Conservation (phyloP, 2,329 filamentous ascomycete species). For the Fusarium pilosicola region DNA sequence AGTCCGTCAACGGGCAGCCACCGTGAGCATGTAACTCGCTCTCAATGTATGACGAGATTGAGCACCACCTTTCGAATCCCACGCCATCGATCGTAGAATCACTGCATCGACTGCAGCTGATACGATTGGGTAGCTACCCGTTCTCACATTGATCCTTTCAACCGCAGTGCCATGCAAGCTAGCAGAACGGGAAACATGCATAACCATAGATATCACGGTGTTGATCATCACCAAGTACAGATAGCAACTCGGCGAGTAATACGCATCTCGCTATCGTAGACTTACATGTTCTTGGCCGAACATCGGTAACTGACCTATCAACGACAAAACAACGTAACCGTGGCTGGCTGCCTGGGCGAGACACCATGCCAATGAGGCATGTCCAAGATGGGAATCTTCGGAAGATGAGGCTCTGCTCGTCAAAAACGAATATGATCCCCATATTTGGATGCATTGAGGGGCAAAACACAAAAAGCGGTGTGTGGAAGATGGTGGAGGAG, state of each 20-base stretch:
- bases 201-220: background rate
- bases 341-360: background rate
- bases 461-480: constrained; percentile 42
- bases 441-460: constrained; percentile 8
- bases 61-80: constrained; percentile 2
- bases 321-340: constrained; percentile 3
- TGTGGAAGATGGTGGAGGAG: constrained; percentile 38
- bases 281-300: background rate
- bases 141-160: constrained; percentile 3
- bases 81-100: constrained; percentile 6
- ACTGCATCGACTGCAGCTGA: background rate
- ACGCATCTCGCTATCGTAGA: background rate
- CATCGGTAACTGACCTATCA: background rate
- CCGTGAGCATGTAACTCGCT: background rate
- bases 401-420: constrained; percentile 36
- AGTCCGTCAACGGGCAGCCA: background rate
- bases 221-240: constrained; percentile 7
- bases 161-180: constrained; percentile 16
- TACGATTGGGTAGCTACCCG: constrained; percentile 15
- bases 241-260: constrained; percentile 8
- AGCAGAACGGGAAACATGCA: constrained; percentile 12
- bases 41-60: constrained; percentile 6
- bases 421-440: constrained; percentile 7
- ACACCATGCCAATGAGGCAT: constrained; percentile 3
- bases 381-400: constrained; percentile 1